A percentile compares a stretch with the other conserved stretches of the same genome.
Evolutionary conservation across 805 yeast species (phyloP).

Genomic region (Saturnispora hagleri): DNA sequence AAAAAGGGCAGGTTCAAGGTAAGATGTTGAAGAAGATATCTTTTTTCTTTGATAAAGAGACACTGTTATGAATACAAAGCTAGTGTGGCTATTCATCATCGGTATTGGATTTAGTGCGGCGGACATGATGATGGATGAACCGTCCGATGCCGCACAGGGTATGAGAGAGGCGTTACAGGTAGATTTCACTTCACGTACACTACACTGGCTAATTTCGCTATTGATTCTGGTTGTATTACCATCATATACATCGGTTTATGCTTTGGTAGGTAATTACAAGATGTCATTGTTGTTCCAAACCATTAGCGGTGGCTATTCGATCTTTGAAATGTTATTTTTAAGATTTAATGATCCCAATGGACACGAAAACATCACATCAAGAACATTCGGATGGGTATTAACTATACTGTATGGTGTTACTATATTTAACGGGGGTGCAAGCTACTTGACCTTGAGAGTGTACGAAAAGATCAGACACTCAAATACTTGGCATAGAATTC

Average conservation of each 20-base stretch:
- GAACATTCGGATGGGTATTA: slow-evolving; percentile 61
- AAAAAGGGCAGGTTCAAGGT: background rate
- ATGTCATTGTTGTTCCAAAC: slow-evolving; percentile 39
- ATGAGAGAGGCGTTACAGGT: slow-evolving; percentile 9
- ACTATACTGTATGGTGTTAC: slow-evolving; percentile 37
- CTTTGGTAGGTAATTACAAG: slow-evolving; percentile 43
- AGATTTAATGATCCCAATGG: slow-evolving; percentile 57
- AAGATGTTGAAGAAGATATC: background rate
- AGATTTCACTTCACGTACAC: slow-evolving; percentile 35
- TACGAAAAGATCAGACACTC: slow-evolving; percentile 25
- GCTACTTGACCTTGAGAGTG: slow-evolving; percentile 23
- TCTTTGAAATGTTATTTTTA: slow-evolving; percentile 47
- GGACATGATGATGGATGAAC: slow-evolving; percentile 17
- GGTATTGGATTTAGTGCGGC: background rate
- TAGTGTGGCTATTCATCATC: background rate
- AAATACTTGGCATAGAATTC: slow-evolving; percentile 29
- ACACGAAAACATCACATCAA: slow-evolving; percentile 57
- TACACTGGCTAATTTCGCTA: slow-evolving; percentile 57
- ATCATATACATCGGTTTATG: slow-evolving; percentile 43
- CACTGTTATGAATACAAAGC: background rate
- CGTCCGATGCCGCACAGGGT: slow-evolving; percentile 14
- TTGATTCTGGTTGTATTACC: slow-evolving; percentile 43
- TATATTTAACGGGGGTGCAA: slow-evolving; percentile 45
- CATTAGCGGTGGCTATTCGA: slow-evolving; percentile 39
- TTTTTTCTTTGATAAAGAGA: background rate